A percentile compares a stretch with the other conserved stretches of the same genome.
These are phyloP conservation scores for Aspergillus sp. DNA, from an alignment of 2,329 filamentous ascomycete genomes.

Conservation along the genomic window DNA sequence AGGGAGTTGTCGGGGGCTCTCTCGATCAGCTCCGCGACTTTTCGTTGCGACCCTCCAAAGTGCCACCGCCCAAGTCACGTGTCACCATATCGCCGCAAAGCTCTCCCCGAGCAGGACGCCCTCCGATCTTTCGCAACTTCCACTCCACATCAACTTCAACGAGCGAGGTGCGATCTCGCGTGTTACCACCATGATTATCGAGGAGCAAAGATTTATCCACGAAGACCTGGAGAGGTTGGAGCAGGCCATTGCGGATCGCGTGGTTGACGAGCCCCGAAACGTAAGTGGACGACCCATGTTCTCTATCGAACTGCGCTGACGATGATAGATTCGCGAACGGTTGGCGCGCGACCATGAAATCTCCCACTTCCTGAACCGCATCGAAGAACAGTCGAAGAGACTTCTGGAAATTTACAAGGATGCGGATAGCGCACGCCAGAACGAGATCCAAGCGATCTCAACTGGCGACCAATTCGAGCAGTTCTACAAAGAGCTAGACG, in stretches of 20 bases:
- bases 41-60: constrained; percentile 17
- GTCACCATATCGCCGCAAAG: constrained; percentile 23
- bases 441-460: constrained; percentile 80
- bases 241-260: constrained; percentile 86
- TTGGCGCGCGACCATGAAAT: constrained; percentile 92
- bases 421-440: constrained; percentile 66
- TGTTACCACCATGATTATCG: constrained; percentile 66
- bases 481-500: constrained; percentile 81
- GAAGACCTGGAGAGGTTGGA: constrained; percentile 97
- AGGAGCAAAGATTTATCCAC: constrained; percentile 90
- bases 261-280: constrained; percentile 83
- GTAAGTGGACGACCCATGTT: constrained; percentile 51
- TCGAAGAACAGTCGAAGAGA: constrained; percentile 79
- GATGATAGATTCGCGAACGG: constrained; percentile 74
- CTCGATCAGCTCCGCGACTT: constrained; percentile 20
- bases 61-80: constrained; percentile 24
- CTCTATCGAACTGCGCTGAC: constrained; percentile 7
- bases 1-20: background rate
- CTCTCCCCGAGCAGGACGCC: constrained; percentile 16
- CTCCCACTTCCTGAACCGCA: constrained; percentile 78
- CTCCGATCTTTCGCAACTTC: constrained; percentile 2
- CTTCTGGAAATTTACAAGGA: constrained; percentile 84
- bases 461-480: constrained; percentile 84
- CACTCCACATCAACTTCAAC: constrained; percentile 1
- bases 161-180: background rate